Base-by-base conservation (phyloP, 805 yeast species). In the Metschnikowia orientalis region DNA sequence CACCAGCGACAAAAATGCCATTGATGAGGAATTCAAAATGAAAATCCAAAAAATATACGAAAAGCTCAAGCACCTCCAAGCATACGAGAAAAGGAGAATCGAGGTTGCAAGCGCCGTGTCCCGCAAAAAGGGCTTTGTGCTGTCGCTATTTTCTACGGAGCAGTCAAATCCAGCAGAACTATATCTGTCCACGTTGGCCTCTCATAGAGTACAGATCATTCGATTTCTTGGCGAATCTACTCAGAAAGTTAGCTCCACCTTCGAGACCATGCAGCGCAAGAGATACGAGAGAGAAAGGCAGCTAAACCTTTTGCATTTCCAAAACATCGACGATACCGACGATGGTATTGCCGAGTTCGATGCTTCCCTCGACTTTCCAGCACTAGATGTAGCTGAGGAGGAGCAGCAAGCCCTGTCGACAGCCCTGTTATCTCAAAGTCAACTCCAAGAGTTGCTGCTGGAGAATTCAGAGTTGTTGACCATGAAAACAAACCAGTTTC, bases 391-490 rank as follows among this genome's bases (percentile, higher is more conserved):
- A 6, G 26, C 20, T 5, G 33, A 32, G 12, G 37, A 29, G 15
- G 32, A 25, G 12, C 38, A 21, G 9, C 31, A 24, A 6, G 26
- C 19, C 5, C 13, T 15, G 10, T 25, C 32, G 8, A 21, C 26
- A 2, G n/a, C n/a, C n/a, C n/a, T n/a, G n/a, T 30, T 73, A 4
- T 46, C 73, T 0, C 75, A 71, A 34, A 75, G 75, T 38, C 87
- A 81, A 48, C 44, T 80, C 10, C 79, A 75, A 45, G 62, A 72
- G 30, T 57, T 81, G 18, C 71, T 75, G 35, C 55, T 59, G 12
- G 92, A 82, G 49, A 83, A 80, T 51, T 65, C 72, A 35, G 73
- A 73, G 38, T 51, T 74, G 20, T 50, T 81, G 9, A 64, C 69
- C 27, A 53, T 73, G 31, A 82, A 82, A 45, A 60, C 73, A n/a